Evolutionary conservation across 2,329 filamentous ascomycete genomes (phyloP).

Genomic region (Pezicula rhizophila): DNA sequence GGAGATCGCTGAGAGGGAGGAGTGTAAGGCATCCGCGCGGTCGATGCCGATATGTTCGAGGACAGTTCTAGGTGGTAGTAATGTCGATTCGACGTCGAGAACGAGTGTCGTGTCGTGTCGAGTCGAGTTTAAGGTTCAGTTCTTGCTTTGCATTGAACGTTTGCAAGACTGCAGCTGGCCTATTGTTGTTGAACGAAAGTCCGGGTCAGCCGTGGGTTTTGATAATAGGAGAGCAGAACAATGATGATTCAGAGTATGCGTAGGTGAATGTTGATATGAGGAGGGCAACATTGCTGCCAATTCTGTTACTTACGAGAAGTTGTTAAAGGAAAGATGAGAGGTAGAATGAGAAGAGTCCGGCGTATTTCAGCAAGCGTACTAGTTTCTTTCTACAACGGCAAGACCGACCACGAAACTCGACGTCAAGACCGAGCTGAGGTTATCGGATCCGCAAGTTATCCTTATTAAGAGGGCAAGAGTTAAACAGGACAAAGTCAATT

Average conservation of each 20-base stretch:
- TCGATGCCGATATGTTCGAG: conserved; percentile 6
- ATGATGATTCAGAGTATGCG: not conserved
- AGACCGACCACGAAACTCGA: conserved; percentile 5
- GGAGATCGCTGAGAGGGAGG: conserved; percentile 65
- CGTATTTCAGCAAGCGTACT: conserved; percentile 26
- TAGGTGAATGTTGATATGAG: not conserved
- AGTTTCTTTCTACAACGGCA: conserved; percentile 7
- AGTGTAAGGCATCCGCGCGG: conserved; percentile 76
- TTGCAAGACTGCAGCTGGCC: conserved; percentile 10
- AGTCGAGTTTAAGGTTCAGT: conserved; percentile 10
- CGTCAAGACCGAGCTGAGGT: not conserved
- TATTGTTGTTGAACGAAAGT: conserved; percentile 2
- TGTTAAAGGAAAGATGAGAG: conserved; percentile 1
- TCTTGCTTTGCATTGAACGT: conserved; percentile 17
- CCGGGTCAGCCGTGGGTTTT: conserved; percentile 17
- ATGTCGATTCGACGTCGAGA: conserved; percentile 12
- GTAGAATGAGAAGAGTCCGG: conserved; percentile 15
- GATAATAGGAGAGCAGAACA: conserved; percentile 4
- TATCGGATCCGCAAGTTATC: conserved; percentile 3
- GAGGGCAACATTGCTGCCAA: conserved; percentile 2
- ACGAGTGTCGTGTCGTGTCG: conserved; percentile 12
- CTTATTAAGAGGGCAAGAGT: conserved; percentile 9
- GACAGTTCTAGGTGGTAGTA: conserved; percentile 5
- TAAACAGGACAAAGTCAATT: conserved; percentile 22
- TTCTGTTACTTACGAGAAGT: conserved; percentile 18